These are phyloP conservation scores for Monascus purpureus DNA, from an alignment of 495 filamentous ascomycete species.

Conservation along the genomic window DNA sequence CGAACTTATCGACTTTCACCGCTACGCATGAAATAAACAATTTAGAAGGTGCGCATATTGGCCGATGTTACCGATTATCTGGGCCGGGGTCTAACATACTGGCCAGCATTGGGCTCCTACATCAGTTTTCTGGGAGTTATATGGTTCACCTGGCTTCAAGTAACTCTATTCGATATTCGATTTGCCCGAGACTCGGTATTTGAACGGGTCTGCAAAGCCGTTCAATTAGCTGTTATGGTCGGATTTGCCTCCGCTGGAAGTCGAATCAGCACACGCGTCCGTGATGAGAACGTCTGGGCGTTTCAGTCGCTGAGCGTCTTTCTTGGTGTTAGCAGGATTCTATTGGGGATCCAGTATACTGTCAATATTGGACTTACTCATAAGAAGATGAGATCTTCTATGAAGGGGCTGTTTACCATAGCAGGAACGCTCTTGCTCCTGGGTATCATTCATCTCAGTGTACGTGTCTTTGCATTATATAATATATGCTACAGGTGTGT, in stretches of 20 bases:
- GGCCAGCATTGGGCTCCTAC: constrained; percentile 32
- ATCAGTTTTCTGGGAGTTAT: constrained; percentile 53
- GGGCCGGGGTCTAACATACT: constrained; percentile 1
- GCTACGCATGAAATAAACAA: constrained; percentile 40
- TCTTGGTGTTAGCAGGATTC: constrained; percentile 42
- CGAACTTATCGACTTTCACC: constrained; percentile 51
- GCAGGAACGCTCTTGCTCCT: constrained; percentile 28
- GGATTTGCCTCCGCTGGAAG: constrained; percentile 49
- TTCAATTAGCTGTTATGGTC: constrained; percentile 50
- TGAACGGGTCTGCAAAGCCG: constrained; percentile 46
- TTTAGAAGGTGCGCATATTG: constrained; percentile 17
- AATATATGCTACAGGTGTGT: too few relatives aligned
- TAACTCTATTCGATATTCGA: constrained; percentile 53
- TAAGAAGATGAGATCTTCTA: constrained; percentile 17
- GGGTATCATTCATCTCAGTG: constrained; percentile 35
- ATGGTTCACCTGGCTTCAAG: constrained; percentile 62
- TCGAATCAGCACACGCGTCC: constrained; percentile 34
- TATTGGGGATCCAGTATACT: constrained; percentile 44
- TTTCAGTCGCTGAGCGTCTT: constrained; percentile 38
- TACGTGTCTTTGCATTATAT: constrained; percentile 15
- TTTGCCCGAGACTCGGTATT: constrained; percentile 55
- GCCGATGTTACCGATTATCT: background rate
- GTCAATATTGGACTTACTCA: constrained; percentile 32
- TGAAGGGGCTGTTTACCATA: constrained; percentile 22
- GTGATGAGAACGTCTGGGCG: constrained; percentile 27